Conservation (phyloP, 345 rosid species). For the Eucalyptus pauciflora region DNA sequence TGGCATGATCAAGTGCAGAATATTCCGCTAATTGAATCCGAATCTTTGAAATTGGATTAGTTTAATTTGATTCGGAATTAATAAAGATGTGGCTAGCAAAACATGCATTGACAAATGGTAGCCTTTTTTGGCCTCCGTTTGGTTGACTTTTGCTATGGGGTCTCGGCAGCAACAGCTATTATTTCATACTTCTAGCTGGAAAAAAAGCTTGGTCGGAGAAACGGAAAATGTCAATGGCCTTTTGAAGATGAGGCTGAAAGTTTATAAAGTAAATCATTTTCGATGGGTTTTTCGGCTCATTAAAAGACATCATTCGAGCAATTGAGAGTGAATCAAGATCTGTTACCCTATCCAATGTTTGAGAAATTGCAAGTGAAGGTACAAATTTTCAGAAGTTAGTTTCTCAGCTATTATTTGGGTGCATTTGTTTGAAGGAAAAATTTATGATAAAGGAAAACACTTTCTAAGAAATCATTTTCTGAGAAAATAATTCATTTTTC, state of each 20-base stretch:
- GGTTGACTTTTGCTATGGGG: neutral
- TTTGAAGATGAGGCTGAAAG: neutral
- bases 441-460: too few species aligned
- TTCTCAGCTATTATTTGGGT: too few species aligned
- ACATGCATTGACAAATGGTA: neutral
- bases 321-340: neutral
- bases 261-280: neutral
- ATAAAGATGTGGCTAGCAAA: neutral
- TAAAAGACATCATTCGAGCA: neutral
- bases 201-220: neutral
- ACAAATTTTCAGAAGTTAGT: neutral
- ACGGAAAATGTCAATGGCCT: neutral
- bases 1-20: neutral
- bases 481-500: neutral
- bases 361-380: neutral
- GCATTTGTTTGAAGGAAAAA: too few species aligned
- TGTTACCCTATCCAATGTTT: neutral
- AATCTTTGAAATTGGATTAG: neutral
- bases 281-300: neutral
- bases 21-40: neutral
- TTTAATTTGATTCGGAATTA: neutral
- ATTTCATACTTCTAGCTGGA: neutral
- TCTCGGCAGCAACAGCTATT: neutral
- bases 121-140: neutral
- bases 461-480: too few species aligned